Evolutionary conservation across 305 asterid genomes (phyloP).

Genomic region (Nicotiana rustica): DNA sequence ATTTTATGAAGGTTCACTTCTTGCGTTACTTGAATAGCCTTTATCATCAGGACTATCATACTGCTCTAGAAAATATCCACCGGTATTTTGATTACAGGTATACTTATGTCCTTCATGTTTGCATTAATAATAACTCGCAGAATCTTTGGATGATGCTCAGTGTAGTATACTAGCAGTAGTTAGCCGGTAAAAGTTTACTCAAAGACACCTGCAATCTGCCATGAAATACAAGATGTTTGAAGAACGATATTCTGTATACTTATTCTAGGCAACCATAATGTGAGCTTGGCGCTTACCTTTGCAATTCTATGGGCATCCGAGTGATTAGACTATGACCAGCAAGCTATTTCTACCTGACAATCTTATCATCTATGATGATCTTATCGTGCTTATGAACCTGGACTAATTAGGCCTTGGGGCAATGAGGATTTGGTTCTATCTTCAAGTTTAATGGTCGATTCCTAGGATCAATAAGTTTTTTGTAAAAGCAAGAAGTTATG

Average conservation of each 20-base stretch:
- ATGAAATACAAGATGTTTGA: neutral
- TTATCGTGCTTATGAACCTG: neutral
- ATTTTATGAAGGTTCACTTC: constrained; percentile 79
- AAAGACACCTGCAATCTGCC: neutral
- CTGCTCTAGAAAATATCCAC: constrained; percentile 89
- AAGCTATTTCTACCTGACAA: constrained; percentile 7
- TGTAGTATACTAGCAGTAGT: constrained; percentile 27
- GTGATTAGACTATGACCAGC: neutral
- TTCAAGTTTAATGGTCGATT: constrained; percentile 8
- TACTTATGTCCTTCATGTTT: constrained; percentile 35
- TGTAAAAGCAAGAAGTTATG: neutral
- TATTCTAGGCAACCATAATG: constrained; percentile 20
- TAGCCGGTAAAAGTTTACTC: neutral
- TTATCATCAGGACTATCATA: constrained; percentile 86
- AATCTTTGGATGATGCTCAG: constrained; percentile 2
- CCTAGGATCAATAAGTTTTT: neutral
- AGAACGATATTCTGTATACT: neutral
- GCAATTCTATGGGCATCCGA: neutral
- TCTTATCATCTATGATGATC: neutral
- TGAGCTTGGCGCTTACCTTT: constrained; percentile 1
- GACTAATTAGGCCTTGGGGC: neutral
- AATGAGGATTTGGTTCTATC: neutral
- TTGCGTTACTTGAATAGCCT: constrained; percentile 85
- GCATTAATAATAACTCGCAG: constrained; percentile 1
- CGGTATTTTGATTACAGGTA: constrained; percentile 99